These are phyloP conservation scores for Botrytis aclada DNA, from an alignment of 2,329 filamentous ascomycete genomes.

Conservation along the genomic window DNA sequence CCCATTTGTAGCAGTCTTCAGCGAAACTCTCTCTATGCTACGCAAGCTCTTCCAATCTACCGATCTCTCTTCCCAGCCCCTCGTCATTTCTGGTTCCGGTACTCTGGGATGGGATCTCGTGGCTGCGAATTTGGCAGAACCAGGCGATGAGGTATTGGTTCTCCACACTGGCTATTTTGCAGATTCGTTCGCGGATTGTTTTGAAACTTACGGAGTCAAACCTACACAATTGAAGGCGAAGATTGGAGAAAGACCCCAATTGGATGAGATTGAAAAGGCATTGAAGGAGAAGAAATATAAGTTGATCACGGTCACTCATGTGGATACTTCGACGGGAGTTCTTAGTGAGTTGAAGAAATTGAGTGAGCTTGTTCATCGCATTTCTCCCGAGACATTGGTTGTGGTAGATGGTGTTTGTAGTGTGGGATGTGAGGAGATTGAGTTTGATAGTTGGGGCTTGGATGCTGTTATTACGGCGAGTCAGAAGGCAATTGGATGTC, in stretches of 20 bases:
- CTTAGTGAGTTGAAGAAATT: slow-evolving; percentile 85
- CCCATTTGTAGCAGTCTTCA: slow-evolving; percentile 85
- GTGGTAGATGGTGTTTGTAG: slow-evolving; percentile 97
- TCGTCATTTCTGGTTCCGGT: slow-evolving; percentile 89
- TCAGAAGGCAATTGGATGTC: slow-evolving; percentile 95
- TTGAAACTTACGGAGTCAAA: slow-evolving; percentile 85
- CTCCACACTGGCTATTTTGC: slow-evolving; percentile 97
- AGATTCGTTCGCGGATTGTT: slow-evolving; percentile 89
- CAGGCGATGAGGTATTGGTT: slow-evolving; percentile 85
- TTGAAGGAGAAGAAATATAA: slow-evolving; percentile 92
- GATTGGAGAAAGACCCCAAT: slow-evolving; percentile 82
- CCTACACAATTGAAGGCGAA: slow-evolving; percentile 86
- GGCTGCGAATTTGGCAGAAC: slow-evolving; percentile 86
- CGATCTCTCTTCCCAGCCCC: slow-evolving; percentile 78
- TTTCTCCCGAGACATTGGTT: slow-evolving; percentile 87
- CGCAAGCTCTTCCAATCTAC: slow-evolving; percentile 93
- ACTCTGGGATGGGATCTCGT: slow-evolving; percentile 97
- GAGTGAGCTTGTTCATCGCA: slow-evolving; percentile 75
- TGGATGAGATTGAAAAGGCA: slow-evolving; percentile 83
- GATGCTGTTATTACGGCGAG: slow-evolving; percentile 92
- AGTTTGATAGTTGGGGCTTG: slow-evolving; percentile 91
- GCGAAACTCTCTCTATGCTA: slow-evolving; percentile 82
- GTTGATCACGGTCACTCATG: slow-evolving; percentile 89
- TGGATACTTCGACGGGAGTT: slow-evolving; percentile 95
- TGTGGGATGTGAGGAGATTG: slow-evolving; percentile 92